Evolutionary conservation across 345 rosid genomes (phyloP), one percentile per base, ranked within the genome.

Genomic region (Boechera retrofracta): DNA sequence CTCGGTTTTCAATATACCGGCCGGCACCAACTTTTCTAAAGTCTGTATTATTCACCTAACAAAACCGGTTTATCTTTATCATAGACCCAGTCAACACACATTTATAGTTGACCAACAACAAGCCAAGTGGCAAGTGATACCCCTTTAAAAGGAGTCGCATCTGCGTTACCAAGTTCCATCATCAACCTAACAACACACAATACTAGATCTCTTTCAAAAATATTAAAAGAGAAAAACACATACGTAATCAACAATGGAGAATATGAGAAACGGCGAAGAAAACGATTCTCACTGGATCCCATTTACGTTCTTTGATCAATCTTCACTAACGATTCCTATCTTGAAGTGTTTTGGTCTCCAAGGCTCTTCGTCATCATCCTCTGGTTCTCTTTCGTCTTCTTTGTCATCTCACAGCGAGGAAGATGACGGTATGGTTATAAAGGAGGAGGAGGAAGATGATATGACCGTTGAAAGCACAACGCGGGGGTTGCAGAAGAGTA

Each of bases 101-200:
- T 52, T 44, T 64, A 31, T 7, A 64, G 54, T 57, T 64, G 76
- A 77, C 76, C 72, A 71, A 63, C 80, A 35, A 77, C 33, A 13
- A 48, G 12, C 9, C 24, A 21, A 21, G 24, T 21, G 24, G 24
- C 24, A 53, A 42, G 28, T 69, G 69, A 42, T 32, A 10, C 10
- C 24, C n/a, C 47, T 71, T 16, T 70, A 77, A 62, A 77, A 62
- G 31, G 76, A 70, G 10, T 63, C 33, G 16, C 52, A 54, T 44
- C 0, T 69, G 33, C 12, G 49, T 62, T 76, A 76, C 57, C 0
- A 55, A 77, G 72, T 64, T 77, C 54, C 77, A 77, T 65, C 77
- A 71, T 41, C 77, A 77, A 77, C 77, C 60, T 64, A 54, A 54
- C 67, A 16, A 59, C 33, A 62, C 42, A 76, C 53, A 24, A 29